phyloP scores from a whole-genome alignment of 2,329 filamentous ascomycete genomes.

The Fusarium setosum region DNA sequence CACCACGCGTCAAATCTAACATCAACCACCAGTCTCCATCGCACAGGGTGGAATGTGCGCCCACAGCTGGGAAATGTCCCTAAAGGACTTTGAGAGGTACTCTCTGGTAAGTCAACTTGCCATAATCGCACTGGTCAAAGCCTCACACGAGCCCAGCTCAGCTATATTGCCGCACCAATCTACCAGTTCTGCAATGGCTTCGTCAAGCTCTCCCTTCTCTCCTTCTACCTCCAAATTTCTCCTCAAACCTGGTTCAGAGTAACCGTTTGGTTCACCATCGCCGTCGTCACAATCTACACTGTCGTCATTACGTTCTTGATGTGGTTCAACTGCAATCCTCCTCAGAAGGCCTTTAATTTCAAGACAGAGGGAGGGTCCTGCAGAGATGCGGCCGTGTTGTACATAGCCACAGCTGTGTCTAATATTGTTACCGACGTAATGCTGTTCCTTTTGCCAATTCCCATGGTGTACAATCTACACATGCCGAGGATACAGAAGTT shows the following conservation, averaged over 20 bases:
- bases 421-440: conserved; percentile 60
- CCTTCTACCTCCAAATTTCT: conserved; percentile 51
- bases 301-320: conserved; percentile 40
- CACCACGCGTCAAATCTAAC: too few species aligned
- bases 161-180: conserved; percentile 42
- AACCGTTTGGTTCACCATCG: conserved; percentile 43
- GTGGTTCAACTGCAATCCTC: conserved; percentile 39
- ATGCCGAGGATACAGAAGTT: conserved; percentile 59
- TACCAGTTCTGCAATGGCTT: conserved; percentile 50
- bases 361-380: conserved; percentile 47
- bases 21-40: too few species aligned
- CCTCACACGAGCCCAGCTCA: conserved; percentile 13
- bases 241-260: conserved; percentile 47
- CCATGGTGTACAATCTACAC: conserved; percentile 55
- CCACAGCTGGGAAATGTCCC: conserved; percentile 40
- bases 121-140: background rate
- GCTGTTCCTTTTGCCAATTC: conserved; percentile 58
- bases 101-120: conserved; percentile 24
- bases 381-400: conserved; percentile 57
- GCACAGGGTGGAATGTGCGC: conserved; percentile 32
- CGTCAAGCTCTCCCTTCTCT: conserved; percentile 51
- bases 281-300: conserved; percentile 46
- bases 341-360: conserved; percentile 38
- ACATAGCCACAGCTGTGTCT: conserved; percentile 59
- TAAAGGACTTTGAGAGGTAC: conserved; percentile 31